A percentile compares a stretch with the other conserved stretches of the same genome.
phyloP scores from a whole-genome alignment of 495 filamentous ascomycete genomes.

The Aspergillus panamensis region DNA sequence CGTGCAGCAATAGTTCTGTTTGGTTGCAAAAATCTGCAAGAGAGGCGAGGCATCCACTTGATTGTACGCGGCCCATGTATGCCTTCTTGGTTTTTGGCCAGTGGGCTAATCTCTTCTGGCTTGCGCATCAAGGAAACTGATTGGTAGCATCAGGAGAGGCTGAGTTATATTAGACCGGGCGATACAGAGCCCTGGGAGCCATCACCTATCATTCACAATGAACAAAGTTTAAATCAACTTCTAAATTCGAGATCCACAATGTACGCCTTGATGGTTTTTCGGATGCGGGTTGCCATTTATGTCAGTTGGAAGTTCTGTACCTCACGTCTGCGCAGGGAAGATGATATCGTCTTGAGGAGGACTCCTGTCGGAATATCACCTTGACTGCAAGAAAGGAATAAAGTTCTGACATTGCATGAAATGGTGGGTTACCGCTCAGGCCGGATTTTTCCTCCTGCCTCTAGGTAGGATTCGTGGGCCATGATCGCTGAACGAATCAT shows the following conservation, averaged over 20 bases:
- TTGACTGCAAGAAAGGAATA: conserved; percentile 1
- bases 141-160: neutral
- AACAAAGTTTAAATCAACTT: neutral
- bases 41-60: neutral
- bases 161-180: neutral
- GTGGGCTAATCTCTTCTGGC: neutral
- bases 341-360: conserved; percentile 9
- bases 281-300: neutral
- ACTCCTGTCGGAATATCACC: neutral
- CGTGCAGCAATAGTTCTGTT: neutral
- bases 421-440: neutral
- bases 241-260: neutral
- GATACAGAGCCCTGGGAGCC: neutral
- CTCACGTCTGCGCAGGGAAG: neutral
- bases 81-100: neutral
- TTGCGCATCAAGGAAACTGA: neutral
- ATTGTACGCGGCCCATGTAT: neutral
- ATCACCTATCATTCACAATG: neutral
- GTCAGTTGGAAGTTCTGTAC: neutral
- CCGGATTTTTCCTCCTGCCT: neutral
- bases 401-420: conserved; percentile 16
- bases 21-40: neutral
- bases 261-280: neutral
- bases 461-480: neutral
- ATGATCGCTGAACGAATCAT: neutral